Base-by-base conservation (phyloP, 2,329 filamentous ascomycete genomes). In the Xylaria sp. region DNA sequence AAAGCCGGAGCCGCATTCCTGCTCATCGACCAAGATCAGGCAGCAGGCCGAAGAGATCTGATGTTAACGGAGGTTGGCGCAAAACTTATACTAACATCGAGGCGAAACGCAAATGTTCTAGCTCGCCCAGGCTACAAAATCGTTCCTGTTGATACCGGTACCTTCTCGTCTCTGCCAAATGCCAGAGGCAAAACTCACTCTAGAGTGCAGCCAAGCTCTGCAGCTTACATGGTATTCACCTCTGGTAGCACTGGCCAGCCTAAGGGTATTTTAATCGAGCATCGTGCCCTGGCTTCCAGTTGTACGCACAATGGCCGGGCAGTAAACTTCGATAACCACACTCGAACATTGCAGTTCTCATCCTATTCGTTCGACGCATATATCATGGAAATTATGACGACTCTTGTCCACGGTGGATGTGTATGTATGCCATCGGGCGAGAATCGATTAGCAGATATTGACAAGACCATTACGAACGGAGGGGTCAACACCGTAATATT, bases 241-340 rank as follows among this genome's bases (percentile, higher is more conserved):
- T 57, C 52, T 9, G 60, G 60, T 15, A 62, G 60, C 10, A 62
- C 60, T 8, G 60, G 48, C 5, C n/a, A 54, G 20, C 60, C 60
- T 12, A 62, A 62, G 31, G 60, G 60, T 2, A 54, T 54, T 25
- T 31, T 62, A 7, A 43, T 62, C 2, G 49, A 62, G 7, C 60
- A 62, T 31, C 3, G 49, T 7, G 20, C 48, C 15, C 23, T 62
- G n/a, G 60, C 49, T 36, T 51, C 58, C 4, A 48, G 49, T 46
- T 15, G 7, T 4, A 9, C 31, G 10, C 15, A 54, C 31, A n/a
- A 7, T 23, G 63, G 63, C n/a, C 46, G 28, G 12, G 48, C 64
- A 18, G 23, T 57, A 8, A 20, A 49, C 23, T 49, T 61, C n/a
- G n/a, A 36, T 23, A 6, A 54, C 1, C 2, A 25, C 23, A 65